Conservation (phyloP, 345 rosid genomes). For the Gossypium sturtianum region DNA sequence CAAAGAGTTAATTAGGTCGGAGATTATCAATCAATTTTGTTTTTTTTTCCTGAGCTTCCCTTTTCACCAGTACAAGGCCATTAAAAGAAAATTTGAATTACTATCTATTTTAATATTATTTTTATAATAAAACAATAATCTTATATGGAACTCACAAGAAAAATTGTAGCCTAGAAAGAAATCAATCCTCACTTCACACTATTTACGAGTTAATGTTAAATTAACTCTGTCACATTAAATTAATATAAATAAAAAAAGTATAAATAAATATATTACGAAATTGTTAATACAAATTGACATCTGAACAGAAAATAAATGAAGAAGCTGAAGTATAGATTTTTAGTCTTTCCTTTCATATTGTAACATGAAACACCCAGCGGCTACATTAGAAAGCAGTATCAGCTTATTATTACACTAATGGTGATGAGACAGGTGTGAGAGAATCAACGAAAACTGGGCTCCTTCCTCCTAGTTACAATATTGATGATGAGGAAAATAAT, state of each 20-base stretch:
- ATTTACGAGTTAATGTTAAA: no score
- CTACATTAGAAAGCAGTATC: neutral
- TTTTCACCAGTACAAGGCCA: neutral
- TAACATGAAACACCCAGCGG: neutral
- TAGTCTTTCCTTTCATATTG: neutral
- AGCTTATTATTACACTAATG: neutral
- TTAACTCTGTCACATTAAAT: no score
- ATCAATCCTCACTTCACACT: neutral
- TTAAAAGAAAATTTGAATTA: neutral
- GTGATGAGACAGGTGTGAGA: neutral
- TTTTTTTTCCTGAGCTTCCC: neutral
- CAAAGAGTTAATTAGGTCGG: neutral
- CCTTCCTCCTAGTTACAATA: neutral
- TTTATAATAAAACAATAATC: no score
- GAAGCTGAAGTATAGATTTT: neutral
- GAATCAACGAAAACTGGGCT: neutral
- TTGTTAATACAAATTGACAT: no score
- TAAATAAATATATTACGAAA: no score
- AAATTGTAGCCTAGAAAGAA: neutral
- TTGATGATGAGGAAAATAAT: neutral
- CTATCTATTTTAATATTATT: no score
- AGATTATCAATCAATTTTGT: neutral
- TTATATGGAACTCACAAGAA: no score
- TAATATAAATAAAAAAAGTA: no score
- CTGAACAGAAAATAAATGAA: neutral